These are phyloP conservation scores for Paulownia fortunei DNA, from an alignment of 257 asterid species.

Conservation along the genomic window DNA sequence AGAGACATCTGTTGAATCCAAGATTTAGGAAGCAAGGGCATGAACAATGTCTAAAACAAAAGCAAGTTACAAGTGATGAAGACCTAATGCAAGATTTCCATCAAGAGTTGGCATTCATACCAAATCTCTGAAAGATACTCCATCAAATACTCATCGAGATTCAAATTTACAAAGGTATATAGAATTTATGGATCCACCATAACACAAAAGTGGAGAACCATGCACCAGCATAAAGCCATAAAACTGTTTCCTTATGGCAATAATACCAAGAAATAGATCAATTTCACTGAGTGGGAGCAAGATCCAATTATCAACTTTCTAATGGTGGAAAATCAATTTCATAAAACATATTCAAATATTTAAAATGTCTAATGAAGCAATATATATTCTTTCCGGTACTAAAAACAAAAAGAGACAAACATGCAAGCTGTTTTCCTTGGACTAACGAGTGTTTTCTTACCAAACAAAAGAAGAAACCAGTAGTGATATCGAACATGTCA, in stretches of 20 bases:
- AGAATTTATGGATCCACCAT: not conserved
- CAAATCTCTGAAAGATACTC: not conserved
- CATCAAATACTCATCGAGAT: not conserved
- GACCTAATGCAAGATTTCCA: constrained; percentile 12
- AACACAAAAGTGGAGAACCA: not conserved
- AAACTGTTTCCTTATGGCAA: constrained; percentile 3
- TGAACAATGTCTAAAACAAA: not conserved
- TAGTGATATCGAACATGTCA: constrained; percentile 1
- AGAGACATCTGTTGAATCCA: not conserved
- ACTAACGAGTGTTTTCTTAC: constrained; percentile 12
- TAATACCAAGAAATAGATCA: not conserved
- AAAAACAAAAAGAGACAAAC: not conserved
- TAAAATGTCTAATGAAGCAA: not conserved
- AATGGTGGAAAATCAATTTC: not conserved
- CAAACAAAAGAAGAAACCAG: constrained; percentile 23
- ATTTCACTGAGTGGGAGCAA: constrained; percentile 4
- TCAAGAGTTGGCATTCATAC: not conserved
- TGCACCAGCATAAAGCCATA: constrained; percentile 6
- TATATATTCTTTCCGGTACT: not conserved
- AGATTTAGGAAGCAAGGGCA: not conserved
- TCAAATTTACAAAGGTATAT: not conserved
- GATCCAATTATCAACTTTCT: not conserved
- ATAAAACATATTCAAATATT: not conserved
- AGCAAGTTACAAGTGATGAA: constrained; percentile 13
- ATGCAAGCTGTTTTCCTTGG: not conserved